These are phyloP conservation scores for Rutstroemia sp. DNA, from an alignment of 2,329 filamentous ascomycete species.

Conservation along the genomic window DNA sequence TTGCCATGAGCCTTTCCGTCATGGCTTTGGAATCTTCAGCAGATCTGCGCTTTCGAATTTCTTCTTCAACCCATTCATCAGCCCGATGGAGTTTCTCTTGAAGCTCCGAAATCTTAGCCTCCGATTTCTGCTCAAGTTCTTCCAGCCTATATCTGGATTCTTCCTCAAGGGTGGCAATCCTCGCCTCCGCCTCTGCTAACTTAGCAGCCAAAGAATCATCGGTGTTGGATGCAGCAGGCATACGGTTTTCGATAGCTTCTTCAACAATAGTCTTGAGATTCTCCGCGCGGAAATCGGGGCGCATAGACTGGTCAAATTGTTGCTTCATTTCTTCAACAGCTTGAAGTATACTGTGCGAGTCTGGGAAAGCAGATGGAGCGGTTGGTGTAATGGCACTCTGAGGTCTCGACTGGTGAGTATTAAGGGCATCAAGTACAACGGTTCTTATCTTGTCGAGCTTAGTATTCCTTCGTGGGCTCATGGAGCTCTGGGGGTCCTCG, in stretches of 20 bases:
- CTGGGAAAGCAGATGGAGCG: conserved; percentile 21
- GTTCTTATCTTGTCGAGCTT: conserved; percentile 75
- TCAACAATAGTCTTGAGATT: conserved; percentile 57
- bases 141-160: conserved; percentile 43
- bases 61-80: conserved; percentile 55
- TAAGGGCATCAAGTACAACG: conserved; percentile 67
- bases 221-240: conserved; percentile 41
- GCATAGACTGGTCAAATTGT: conserved; percentile 40
- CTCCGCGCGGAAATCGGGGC: conserved; percentile 39
- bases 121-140: conserved; percentile 31
- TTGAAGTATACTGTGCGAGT: conserved; percentile 49
- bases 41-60: conserved; percentile 53
- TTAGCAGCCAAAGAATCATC: conserved; percentile 31
- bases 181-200: conserved; percentile 12
- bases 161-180: conserved; percentile 49
- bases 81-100: conserved; percentile 53
- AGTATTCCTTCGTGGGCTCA: conserved; percentile 72
- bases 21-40: conserved; percentile 60
- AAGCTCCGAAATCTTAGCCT: background rate
- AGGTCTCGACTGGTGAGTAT: conserved; percentile 42
- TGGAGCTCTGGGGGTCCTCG: conserved; percentile 54
- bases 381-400: conserved; percentile 21
- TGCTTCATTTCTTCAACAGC: conserved; percentile 58
- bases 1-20: conserved; percentile 44
- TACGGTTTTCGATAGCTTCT: conserved; percentile 51